These are phyloP conservation scores for Odontarrhena argentea DNA, from an alignment of 345 rosid genomes.

Conservation along the genomic window DNA sequence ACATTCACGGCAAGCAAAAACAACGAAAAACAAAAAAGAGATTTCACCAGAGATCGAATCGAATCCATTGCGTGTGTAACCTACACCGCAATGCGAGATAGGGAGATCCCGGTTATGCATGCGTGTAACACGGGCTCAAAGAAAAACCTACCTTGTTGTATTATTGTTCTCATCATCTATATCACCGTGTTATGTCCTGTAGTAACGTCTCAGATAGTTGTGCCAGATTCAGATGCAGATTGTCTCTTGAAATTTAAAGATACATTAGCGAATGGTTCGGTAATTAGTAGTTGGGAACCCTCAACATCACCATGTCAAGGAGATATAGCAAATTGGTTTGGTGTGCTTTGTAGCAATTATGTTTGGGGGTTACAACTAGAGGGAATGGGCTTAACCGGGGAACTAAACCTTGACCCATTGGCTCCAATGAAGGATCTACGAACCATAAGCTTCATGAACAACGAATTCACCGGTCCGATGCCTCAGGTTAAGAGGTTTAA, in stretches of 20 bases:
- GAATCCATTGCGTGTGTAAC: constrained; percentile 25
- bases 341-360: constrained; percentile 58
- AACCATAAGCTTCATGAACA: constrained; percentile 72
- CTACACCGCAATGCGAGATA: constrained; percentile 44
- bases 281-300: constrained; percentile 49
- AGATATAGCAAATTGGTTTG: constrained; percentile 54
- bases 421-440: constrained; percentile 46
- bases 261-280: constrained; percentile 36
- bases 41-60: neutral
- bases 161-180: neutral
- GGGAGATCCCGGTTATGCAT: constrained; percentile 48
- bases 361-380: constrained; percentile 72
- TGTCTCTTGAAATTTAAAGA: constrained; percentile 47
- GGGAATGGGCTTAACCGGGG: constrained; percentile 51
- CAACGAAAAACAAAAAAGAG: neutral
- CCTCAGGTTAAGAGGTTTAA: constrained; percentile 55
- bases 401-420: constrained; percentile 48
- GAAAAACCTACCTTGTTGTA: constrained; percentile 21
- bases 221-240: constrained; percentile 44
- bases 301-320: constrained; percentile 48
- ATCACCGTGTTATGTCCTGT: constrained; percentile 31
- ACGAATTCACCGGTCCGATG: constrained; percentile 53
- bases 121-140: constrained; percentile 47
- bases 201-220: constrained; percentile 27
- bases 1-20: neutral